Conservation (phyloP, 2,329 filamentous ascomycete genomes). For the Aspergillus neoniger region DNA sequence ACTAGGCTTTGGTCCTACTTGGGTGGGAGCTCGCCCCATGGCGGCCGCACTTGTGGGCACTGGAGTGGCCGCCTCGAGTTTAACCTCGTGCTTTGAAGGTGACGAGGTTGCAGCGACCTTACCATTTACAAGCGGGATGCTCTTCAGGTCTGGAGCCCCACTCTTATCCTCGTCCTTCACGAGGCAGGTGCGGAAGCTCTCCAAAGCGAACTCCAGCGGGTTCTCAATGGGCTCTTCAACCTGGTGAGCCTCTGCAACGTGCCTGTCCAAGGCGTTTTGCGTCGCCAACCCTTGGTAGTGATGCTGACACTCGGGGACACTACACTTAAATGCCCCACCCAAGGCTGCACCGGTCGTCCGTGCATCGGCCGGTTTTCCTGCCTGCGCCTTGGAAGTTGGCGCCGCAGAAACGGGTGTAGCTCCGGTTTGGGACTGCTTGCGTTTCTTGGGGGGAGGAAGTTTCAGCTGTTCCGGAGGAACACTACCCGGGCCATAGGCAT, state of each 20-base stretch:
- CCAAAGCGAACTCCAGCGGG: conserved; percentile 58
- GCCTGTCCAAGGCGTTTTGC: conserved; percentile 56
- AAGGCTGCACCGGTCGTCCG: conserved; percentile 40
- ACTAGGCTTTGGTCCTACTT: conserved; percentile 34
- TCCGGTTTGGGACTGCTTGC: conserved; percentile 53
- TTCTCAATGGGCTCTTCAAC: conserved; percentile 53
- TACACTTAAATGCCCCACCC: conserved; percentile 56
- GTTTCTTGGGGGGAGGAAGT: conserved; percentile 59
- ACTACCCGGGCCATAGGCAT: conserved; percentile 54
- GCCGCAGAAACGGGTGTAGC: conserved; percentile 29
- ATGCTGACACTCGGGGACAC: conserved; percentile 54
- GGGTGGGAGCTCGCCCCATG: conserved; percentile 37
- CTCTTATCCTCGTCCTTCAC: conserved; percentile 48
- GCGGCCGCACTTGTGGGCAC: conserved; percentile 31
- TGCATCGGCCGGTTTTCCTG: conserved; percentile 36
- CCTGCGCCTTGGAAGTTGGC: conserved; percentile 33
- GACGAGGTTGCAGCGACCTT: conserved; percentile 25
- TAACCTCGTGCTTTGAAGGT: conserved; percentile 31
- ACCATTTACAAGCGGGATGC: conserved; percentile 13
- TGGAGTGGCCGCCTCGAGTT: conserved; percentile 32
- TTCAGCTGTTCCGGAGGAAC: conserved; percentile 60
- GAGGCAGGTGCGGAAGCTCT: conserved; percentile 54
- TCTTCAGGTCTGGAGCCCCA: conserved; percentile 25
- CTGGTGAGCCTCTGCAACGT: conserved; percentile 56
- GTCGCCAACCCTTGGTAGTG: conserved; percentile 57